phyloP scores from a whole-genome alignment of 2,329 filamentous ascomycete species.

The Pestalotiopsis sp. region DNA sequence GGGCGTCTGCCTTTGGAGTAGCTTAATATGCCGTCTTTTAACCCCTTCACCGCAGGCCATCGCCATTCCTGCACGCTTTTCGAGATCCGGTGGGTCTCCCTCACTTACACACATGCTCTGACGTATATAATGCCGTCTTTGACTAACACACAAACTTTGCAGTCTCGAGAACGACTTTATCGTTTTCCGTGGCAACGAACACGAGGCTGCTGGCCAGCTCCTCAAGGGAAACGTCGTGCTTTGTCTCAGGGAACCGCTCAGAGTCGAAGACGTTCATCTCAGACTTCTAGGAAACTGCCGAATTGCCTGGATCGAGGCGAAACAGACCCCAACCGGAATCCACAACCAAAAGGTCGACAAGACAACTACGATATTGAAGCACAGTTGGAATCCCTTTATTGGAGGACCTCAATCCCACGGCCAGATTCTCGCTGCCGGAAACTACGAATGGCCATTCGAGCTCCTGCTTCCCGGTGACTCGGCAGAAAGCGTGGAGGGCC shows the following conservation, averaged over 20 bases:
- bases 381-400: slow-evolving; percentile 71
- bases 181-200: slow-evolving; percentile 74
- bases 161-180: slow-evolving; percentile 81
- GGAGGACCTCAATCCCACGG: slow-evolving; percentile 58
- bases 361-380: slow-evolving; percentile 63
- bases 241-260: slow-evolving; percentile 69
- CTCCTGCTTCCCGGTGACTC: slow-evolving; percentile 70
- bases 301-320: slow-evolving; percentile 59
- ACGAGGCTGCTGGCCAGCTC: slow-evolving; percentile 76
- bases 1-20: not conserved
- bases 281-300: slow-evolving; percentile 72
- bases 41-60: slow-evolving; percentile 32
- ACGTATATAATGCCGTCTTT: not conserved
- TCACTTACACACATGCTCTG: slow-evolving; percentile 3
- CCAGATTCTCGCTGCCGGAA: slow-evolving; percentile 67
- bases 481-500: slow-evolving; percentile 88
- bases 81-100: slow-evolving; percentile 33
- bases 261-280: slow-evolving; percentile 73
- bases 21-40: slow-evolving; percentile 33
- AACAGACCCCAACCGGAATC: slow-evolving; percentile 56
- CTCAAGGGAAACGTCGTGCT: slow-evolving; percentile 75
- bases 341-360: slow-evolving; percentile 63
- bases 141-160: slow-evolving; percentile 4
- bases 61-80: slow-evolving; percentile 34
- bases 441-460: slow-evolving; percentile 85